Conservation (phyloP, 768 basidiomycete species). For the Nidula microcarpa region DNA sequence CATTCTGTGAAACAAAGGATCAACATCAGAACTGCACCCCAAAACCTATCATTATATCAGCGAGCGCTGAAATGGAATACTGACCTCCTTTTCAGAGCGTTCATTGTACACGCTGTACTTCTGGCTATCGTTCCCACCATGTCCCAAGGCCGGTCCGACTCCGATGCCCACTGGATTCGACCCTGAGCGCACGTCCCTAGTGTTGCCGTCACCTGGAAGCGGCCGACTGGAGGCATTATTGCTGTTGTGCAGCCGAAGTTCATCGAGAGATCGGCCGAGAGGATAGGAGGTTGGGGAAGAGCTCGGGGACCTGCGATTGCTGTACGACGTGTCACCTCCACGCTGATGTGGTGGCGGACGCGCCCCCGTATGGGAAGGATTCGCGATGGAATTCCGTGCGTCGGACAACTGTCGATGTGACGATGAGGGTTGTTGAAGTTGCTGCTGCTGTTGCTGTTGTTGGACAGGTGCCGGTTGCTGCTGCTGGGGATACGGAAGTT, state of each 20-base stretch:
- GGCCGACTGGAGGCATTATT: constrained; percentile 9
- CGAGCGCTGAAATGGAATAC: background rate
- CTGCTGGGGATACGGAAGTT: constrained; percentile 20
- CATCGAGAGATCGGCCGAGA: constrained; percentile 30
- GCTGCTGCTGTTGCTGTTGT: constrained; percentile 9
- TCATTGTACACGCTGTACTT: constrained; percentile 6
- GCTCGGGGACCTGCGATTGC: constrained; percentile 18
- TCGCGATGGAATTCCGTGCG: constrained; percentile 18
- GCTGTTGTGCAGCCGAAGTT: constrained; percentile 25
- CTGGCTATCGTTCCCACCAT: constrained; percentile 15
- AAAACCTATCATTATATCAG: background rate
- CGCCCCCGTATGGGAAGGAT: constrained; percentile 15
- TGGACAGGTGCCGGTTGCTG: constrained; percentile 4
- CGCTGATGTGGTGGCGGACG: constrained; percentile 26
- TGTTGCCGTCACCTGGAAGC: constrained; percentile 5
- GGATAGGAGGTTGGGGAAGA: constrained; percentile 24
- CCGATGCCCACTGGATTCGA: constrained; percentile 8
- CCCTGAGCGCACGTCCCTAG: constrained; percentile 14
- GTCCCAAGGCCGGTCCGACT: constrained; percentile 11
- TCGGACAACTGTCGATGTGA: constrained; percentile 28
- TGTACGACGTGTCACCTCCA: constrained; percentile 14
- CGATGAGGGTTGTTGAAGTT: constrained; percentile 12
- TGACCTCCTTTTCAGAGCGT: constrained; percentile 14
- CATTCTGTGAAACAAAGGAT: background rate
- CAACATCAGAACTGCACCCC: background rate